Percentiles rank a stretch among this genome's conserved stretches.
Evolutionary conservation across 148 eudicot genomes (phyloP).

Genomic region (Cornus kousa): DNA sequence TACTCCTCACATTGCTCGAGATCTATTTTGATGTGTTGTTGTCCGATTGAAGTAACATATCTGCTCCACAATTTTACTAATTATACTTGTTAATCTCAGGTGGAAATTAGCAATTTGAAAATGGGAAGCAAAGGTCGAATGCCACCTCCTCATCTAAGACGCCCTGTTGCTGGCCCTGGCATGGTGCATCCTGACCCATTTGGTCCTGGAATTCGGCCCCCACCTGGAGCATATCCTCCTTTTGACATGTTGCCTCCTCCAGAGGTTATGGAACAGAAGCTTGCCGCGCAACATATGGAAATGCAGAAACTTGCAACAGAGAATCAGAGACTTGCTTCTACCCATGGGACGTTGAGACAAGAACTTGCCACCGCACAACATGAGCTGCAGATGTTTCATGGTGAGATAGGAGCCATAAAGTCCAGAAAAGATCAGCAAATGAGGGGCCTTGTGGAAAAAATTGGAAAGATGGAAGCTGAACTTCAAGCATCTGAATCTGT

Average conservation of each 20-base stretch:
- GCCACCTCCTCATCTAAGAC: slow-evolving; percentile 77
- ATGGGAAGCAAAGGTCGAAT: slow-evolving; percentile 96
- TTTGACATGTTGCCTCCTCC: slow-evolving; percentile 79
- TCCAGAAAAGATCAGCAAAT: slow-evolving; percentile 78
- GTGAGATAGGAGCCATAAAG: slow-evolving; percentile 60
- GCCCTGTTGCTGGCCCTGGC: slow-evolving; percentile 67
- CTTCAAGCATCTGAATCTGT: slow-evolving; percentile 60
- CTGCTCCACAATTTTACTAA: background rate
- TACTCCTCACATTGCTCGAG: background rate
- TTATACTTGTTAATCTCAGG: background rate
- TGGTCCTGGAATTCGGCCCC: slow-evolving; percentile 53
- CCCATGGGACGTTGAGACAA: slow-evolving; percentile 81
- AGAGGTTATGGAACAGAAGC: slow-evolving; percentile 88
- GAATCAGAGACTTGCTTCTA: slow-evolving; percentile 91
- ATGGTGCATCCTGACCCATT: slow-evolving; percentile 55
- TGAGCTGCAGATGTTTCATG: slow-evolving; percentile 68
- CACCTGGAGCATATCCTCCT: slow-evolving; percentile 68
- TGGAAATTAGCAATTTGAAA: slow-evolving; percentile 12
- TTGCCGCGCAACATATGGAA: slow-evolving; percentile 74
- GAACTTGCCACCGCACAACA: slow-evolving; percentile 89
- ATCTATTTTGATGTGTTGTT: background rate
- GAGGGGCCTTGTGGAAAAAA: slow-evolving; percentile 62
- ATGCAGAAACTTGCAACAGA: slow-evolving; percentile 81
- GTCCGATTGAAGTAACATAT: background rate
- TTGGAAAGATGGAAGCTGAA: slow-evolving; percentile 74